Base-by-base conservation (phyloP, 2,329 filamentous ascomycete genomes). In the Calonectria pteridis region DNA sequence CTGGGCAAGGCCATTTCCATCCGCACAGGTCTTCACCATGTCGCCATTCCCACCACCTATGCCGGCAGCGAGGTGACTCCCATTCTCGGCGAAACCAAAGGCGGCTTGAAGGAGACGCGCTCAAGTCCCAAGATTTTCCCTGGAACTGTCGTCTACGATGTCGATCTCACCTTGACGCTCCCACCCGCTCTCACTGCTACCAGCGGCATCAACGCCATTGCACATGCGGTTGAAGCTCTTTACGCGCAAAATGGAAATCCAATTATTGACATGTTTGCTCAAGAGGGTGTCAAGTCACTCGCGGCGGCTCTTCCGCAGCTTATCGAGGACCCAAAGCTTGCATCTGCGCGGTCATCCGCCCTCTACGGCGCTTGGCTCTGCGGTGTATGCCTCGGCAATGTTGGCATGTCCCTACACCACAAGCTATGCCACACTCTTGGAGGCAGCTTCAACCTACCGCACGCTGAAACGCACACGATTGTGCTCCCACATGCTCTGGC, bases 171-270 rank as follows among this genome's bases (percentile, higher is more conserved):
- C 0, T 86, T 91, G 86, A 90, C 88, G 1, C 83, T 93, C 31
- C 91, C 91, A 0, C 78, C 83, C 4, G 81, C 80, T 0, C 84
- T 91, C 81, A 90, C 87, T 75, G 87, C 89, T 2, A 91, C 89
- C 0, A 92, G 90, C 71, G 91, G 91, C 62, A 86, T 93, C 66
- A 93, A 93, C 80, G 91, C 91, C 0, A 91, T 93, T 82, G 91
- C 92, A 2, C 92, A 93, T 82, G 72, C 72, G 11, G 91, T 92
- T 64, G 91, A 93, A 82, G 89, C 91, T 2, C 85, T 93, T 2
- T 93, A 93, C 78, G 89, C 91, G 20, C 87, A 85, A 37, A 91
- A 92, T 79, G 87, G 86, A 28, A 93, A 92, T 82, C 91, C 91
- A 2, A 86, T 93, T 71, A 90, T 90, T 76, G 87, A 84, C 72